Conservation (phyloP, 371 early-diverging fungal genomes). For the Zychaea mexicana region DNA sequence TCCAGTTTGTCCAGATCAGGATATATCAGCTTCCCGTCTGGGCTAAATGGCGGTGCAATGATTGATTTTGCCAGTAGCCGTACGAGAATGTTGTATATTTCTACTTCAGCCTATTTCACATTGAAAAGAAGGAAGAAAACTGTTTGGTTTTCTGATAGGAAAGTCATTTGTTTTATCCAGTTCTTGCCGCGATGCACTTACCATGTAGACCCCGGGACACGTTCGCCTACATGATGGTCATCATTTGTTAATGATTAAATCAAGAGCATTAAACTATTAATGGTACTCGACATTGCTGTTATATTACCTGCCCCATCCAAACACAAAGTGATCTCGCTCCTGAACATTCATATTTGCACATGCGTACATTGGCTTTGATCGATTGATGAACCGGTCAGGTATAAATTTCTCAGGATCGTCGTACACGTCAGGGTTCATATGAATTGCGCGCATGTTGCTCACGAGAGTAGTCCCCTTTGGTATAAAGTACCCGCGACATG, state of each 20-base stretch:
- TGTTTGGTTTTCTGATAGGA: too few relatives aligned
- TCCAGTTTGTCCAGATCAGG: background rate
- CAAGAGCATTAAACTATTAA: too few relatives aligned
- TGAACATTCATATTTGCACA: conserved; percentile 1
- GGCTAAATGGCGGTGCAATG: background rate
- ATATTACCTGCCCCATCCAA: conserved; percentile 15
- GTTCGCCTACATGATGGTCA: background rate
- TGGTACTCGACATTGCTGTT: too few relatives aligned
- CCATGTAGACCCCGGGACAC: background rate
- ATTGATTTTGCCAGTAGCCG: background rate
- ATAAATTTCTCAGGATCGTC: conserved; percentile 11
- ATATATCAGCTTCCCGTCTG: background rate
- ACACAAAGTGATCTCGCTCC: conserved; percentile 13
- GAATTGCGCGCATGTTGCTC: conserved; percentile 10
- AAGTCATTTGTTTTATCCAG: background rate
- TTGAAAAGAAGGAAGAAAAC: background rate
- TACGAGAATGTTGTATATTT: background rate
- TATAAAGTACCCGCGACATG: conserved; percentile 11
- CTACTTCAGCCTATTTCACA: background rate
- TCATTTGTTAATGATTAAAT: too few relatives aligned
- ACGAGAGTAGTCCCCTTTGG: conserved; percentile 12
- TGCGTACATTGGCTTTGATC: background rate
- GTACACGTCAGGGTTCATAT: conserved; percentile 10
- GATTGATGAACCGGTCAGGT: conserved; percentile 19
- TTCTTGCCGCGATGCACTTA: background rate